A percentile compares a stretch with the other conserved stretches of the same genome.
Evolutionary conservation across 1,139 yeast genomes (phyloP).

Genomic region (Scheffersomyces parashehatae): DNA sequence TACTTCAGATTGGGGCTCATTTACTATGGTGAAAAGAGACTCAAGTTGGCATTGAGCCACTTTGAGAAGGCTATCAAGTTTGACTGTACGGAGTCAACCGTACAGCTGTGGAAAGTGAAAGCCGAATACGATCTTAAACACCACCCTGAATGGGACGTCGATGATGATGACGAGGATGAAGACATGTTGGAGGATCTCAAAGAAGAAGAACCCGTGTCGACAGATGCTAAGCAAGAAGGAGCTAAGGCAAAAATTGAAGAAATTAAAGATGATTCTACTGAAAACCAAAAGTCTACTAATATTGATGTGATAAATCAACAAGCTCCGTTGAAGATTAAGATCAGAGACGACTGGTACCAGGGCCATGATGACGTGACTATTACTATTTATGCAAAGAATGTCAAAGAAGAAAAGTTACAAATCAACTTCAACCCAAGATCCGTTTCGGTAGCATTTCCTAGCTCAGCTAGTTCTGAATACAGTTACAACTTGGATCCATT

Average conservation of each 20-base stretch:
- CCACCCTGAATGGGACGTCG: conserved; percentile 15
- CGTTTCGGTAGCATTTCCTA: conserved; percentile 47
- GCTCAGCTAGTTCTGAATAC: conserved; percentile 47
- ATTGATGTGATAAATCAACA: conserved; percentile 36
- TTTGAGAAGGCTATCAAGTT: conserved; percentile 51
- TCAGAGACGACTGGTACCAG: conserved; percentile 84
- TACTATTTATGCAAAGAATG: conserved; percentile 70
- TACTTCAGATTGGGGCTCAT: conserved; percentile 61
- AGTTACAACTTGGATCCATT: conserved; percentile 52
- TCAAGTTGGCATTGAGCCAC: conserved; percentile 47
- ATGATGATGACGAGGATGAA: conserved; percentile 8
- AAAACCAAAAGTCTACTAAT: conserved; percentile 22
- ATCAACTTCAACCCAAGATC: conserved; percentile 35
- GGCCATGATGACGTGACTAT: conserved; percentile 56
- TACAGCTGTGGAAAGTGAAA: conserved; percentile 54
- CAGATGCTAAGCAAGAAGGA: conserved; percentile 6
- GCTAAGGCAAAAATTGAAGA: background rate
- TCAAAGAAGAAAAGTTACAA: conserved; percentile 46
- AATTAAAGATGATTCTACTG: background rate
- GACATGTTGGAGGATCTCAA: background rate
- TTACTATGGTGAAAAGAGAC: conserved; percentile 47
- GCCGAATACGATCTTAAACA: conserved; percentile 35
- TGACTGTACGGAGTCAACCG: conserved; percentile 48
- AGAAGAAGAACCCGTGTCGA: conserved; percentile 5
- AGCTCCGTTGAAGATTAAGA: conserved; percentile 45